Conservation (phyloP, 2,329 filamentous ascomycete species). For the Ceratocystis huliohia region DNA sequence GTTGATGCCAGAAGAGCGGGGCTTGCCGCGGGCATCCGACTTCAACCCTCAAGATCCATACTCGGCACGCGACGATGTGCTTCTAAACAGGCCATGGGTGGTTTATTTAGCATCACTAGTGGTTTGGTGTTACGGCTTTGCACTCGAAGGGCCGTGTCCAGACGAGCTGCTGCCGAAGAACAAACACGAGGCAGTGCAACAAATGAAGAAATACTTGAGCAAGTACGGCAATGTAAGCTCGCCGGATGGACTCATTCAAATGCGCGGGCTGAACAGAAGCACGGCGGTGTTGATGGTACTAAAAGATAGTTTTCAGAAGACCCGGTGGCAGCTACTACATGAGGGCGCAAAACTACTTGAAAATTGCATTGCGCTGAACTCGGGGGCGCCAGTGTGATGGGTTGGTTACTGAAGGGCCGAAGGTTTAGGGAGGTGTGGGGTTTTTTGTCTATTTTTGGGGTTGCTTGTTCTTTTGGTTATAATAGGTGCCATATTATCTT, state of each 20-base stretch:
- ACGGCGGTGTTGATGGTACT: conserved; percentile 71
- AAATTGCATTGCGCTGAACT: conserved; percentile 59
- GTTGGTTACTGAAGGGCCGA: background rate
- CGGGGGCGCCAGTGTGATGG: conserved; percentile 22
- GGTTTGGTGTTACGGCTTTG: conserved; percentile 90
- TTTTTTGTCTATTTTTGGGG: background rate
- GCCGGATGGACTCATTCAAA: conserved; percentile 63
- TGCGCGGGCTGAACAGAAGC: conserved; percentile 69
- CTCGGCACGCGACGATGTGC: conserved; percentile 71
- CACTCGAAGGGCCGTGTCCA: conserved; percentile 66
- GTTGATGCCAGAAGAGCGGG: conserved; percentile 44
- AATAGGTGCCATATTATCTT: background rate
- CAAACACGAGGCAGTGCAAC: conserved; percentile 52
- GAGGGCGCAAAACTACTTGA: conserved; percentile 70
- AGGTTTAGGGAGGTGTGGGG: background rate
- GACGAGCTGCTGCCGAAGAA: conserved; percentile 40
- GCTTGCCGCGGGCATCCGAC: conserved; percentile 26
- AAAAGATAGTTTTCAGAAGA: conserved; percentile 65
- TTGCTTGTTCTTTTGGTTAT: background rate
- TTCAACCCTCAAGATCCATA: conserved; percentile 40
- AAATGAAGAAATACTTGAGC: conserved; percentile 69
- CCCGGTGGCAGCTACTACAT: conserved; percentile 81
- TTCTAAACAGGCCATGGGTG: conserved; percentile 89
- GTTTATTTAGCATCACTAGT: conserved; percentile 85
- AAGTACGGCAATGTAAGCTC: conserved; percentile 58